Evolutionary conservation across 352 stramenopile genomes (phyloP).

Genomic region (Plasmopara viticola): DNA sequence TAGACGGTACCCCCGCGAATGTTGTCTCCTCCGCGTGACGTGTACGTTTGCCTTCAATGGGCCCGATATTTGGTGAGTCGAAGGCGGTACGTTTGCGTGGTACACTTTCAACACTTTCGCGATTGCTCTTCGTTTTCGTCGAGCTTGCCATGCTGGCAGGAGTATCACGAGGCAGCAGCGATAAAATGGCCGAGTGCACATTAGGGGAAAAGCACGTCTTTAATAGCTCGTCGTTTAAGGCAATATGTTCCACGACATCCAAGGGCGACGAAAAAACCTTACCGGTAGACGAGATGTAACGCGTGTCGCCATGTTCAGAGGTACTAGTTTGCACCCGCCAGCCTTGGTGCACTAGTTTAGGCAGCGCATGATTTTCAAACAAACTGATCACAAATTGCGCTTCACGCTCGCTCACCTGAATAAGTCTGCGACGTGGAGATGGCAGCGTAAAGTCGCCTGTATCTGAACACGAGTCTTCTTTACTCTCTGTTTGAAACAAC

Average conservation of each 20-base stretch:
- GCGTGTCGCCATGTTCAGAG: conserved; percentile 20
- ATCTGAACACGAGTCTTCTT: conserved; percentile 14
- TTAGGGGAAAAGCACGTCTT: conserved; percentile 62
- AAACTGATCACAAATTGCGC: conserved; percentile 66
- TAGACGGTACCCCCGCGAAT: conserved; percentile 7
- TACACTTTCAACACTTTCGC: conserved; percentile 8
- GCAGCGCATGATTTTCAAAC: conserved; percentile 77
- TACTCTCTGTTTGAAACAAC: conserved; percentile 24
- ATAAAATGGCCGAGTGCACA: conserved; percentile 66
- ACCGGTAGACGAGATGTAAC: conserved; percentile 24
- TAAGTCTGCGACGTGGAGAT: conserved; percentile 10
- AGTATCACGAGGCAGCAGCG: conserved; percentile 42
- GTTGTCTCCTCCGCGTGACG: conserved; percentile 21
- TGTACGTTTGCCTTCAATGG: conserved; percentile 23
- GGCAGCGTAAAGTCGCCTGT: conserved; percentile 24
- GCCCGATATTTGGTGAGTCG: conserved; percentile 18
- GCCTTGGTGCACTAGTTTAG: conserved; percentile 50
- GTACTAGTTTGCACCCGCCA: conserved; percentile 49
- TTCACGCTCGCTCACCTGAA: conserved; percentile 69
- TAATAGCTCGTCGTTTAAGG: conserved; percentile 53
- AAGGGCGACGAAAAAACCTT: conserved; percentile 55
- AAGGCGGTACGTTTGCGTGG: conserved; percentile 23
- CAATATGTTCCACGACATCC: conserved; percentile 73
- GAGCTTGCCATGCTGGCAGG: not conserved
- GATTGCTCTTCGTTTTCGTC: conserved; percentile 11